Evolutionary conservation across 176 grass and related monocot species (phyloP), one percentile per base, ranked within the genome.

Genomic region (Musa itinerans): DNA sequence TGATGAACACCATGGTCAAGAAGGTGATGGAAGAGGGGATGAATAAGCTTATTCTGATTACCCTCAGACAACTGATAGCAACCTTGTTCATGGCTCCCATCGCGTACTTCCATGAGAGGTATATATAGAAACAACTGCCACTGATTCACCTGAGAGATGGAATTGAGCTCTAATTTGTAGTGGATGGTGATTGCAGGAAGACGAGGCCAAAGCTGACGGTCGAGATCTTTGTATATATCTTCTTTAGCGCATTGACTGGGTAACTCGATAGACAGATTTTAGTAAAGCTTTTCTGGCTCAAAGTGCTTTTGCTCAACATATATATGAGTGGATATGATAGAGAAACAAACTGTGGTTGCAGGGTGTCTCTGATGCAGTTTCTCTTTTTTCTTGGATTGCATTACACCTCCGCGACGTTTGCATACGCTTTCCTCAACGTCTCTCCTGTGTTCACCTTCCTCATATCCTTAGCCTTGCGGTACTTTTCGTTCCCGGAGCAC

Each of bases 361-460:
- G 93, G 71, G 86, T 90, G 21, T 81, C 95, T 69, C 78, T 99
- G 20, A 81, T 86, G 23, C 95, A 99, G 82, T 99, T 86, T 80
- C 85, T 93, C 78, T 91, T 94, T 82, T 99, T 89, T 80, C 25
- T 92, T 0, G 90, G 72, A 9, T 64, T 99, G 75, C 74, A 84
- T 25, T 91, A 94, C 80, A 94, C 95, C 2, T 89, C 95, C 11
- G 86, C 86, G 26, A 94, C 95, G 59, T 93, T 99, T 78, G 80
- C 92, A 49, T 89, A 88, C 9, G 95, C 95, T 70, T 99, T 99
- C 82, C 87, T 92, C 77, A 99, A 99, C 77, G 83, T 89, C 17
- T 66, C 91, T 0, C 95, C 90, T 0, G 90, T 99, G 0, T 72
- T 91, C 22, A 99, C 95, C 78, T 99, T 99, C 84, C 76, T 99